phyloP scores from a whole-genome alignment of 441 rosid species.

The Populus hybrid region DNA sequence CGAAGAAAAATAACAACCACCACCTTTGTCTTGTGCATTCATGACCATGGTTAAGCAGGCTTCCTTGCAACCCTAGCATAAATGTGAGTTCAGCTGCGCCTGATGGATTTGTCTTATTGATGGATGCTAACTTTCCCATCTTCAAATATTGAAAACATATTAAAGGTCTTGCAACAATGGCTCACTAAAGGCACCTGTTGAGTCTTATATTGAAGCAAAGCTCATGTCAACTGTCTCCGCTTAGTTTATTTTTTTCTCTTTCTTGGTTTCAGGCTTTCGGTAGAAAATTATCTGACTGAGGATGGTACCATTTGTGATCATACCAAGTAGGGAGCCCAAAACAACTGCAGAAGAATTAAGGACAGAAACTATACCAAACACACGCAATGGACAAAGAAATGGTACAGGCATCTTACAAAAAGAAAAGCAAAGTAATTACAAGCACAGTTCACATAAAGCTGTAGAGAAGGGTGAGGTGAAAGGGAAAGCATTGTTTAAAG shows the following conservation, averaged over 20 bases:
- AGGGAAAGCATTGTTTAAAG: neutral
- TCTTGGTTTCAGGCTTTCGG: conserved; percentile 41
- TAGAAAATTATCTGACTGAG: conserved; percentile 76
- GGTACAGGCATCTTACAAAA: neutral
- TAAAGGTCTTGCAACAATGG: neutral
- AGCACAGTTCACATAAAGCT: neutral
- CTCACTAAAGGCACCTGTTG: neutral
- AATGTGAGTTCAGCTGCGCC: neutral
- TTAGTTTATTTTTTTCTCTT: conserved; percentile 64
- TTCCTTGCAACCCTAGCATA: neutral
- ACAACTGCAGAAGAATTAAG: conserved; percentile 51
- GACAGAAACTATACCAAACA: conserved; percentile 16
- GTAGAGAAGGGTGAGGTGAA: neutral
- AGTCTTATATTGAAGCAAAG: neutral
- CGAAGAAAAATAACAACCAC: neutral
- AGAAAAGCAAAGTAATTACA: neutral
- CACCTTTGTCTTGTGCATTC: neutral
- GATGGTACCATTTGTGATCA: conserved; percentile 68
- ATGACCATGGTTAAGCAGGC: neutral
- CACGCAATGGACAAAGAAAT: neutral
- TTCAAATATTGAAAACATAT: neutral
- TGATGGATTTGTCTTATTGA: neutral
- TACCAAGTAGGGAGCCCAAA: conserved; percentile 68
- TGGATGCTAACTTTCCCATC: neutral
- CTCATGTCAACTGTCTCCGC: conserved; percentile 13